These are phyloP conservation scores for Yamadazyma diospyri DNA, from an alignment of 1,139 yeast genomes.

Conservation along the genomic window DNA sequence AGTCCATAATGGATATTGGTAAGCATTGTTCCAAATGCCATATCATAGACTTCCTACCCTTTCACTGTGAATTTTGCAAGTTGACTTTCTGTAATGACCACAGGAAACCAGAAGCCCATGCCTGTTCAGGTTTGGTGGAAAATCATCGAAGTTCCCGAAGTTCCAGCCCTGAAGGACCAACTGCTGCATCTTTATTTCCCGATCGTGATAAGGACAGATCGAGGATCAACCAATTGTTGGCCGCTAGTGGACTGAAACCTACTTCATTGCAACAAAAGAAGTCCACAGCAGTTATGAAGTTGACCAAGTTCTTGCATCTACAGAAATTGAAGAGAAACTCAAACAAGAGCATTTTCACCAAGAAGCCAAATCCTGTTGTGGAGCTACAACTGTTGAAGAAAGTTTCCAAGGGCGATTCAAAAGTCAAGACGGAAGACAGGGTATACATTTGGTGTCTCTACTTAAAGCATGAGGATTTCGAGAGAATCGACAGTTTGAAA, in stretches of 20 bases:
- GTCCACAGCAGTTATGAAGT: conserved; percentile 41
- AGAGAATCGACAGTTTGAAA: conserved; percentile 25
- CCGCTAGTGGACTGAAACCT: conserved; percentile 22
- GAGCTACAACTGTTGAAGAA: conserved; percentile 39
- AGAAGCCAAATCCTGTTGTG: conserved; percentile 16
- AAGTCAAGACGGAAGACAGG: conserved; percentile 53
- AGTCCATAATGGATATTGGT: conserved; percentile 58
- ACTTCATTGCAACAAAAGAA: conserved; percentile 30
- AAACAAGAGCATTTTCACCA: conserved; percentile 3
- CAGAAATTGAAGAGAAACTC: conserved; percentile 21
- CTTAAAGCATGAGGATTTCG: conserved; percentile 35
- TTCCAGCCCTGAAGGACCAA: conserved; percentile 19
- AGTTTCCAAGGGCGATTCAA: conserved; percentile 66
- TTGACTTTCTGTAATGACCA: conserved; percentile 59
- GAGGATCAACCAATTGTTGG: conserved; percentile 35
- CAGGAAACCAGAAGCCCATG: conserved; percentile 45
- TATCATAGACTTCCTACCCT: conserved; percentile 67
- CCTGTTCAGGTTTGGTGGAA: conserved; percentile 31
- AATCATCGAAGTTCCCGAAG: conserved; percentile 11
- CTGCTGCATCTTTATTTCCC: conserved; percentile 52
- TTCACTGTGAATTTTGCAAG: conserved; percentile 55
- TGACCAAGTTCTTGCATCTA: conserved; percentile 41
- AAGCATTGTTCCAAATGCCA: conserved; percentile 62
- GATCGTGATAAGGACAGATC: conserved; percentile 42
- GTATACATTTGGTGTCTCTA: conserved; percentile 59